Conservation (phyloP, 179 eudicot genomes). For the Drosera spatulata region DNA sequence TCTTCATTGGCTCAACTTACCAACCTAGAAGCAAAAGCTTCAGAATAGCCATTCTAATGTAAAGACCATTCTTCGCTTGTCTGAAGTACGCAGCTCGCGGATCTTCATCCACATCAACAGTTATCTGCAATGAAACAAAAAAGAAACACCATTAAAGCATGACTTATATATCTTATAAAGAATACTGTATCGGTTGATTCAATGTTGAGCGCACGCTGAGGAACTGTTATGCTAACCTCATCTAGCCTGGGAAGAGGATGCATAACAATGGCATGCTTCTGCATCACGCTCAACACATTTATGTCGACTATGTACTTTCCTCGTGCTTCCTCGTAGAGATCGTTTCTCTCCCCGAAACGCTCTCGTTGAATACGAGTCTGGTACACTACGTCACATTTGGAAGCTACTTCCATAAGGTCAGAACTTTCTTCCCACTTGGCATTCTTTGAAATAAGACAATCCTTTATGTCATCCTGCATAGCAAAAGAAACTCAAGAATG, state of each 20-base stretch:
- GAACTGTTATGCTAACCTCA: constrained; percentile 45
- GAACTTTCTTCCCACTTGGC: constrained; percentile 90
- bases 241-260: constrained; percentile 98
- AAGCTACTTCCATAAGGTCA: constrained; percentile 89
- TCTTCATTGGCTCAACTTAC: constrained; percentile 16
- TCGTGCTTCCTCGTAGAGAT: constrained; percentile 80
- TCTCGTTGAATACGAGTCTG: constrained; percentile 93
- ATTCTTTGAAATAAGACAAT: constrained; percentile 55
- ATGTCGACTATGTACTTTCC: constrained; percentile 81
- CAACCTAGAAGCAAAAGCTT: constrained; percentile 90
- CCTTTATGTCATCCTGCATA: constrained; percentile 88
- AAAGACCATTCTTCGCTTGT: constrained; percentile 97
- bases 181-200: no score
- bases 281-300: constrained; percentile 58
- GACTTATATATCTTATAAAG: no score
- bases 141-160: background rate
- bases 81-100: constrained; percentile 97
- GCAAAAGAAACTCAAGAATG: background rate
- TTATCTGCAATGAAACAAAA: constrained; percentile 35
- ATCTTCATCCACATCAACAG: constrained; percentile 87
- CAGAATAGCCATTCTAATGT: constrained; percentile 89
- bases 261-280: constrained; percentile 88
- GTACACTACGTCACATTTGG: constrained; percentile 89
- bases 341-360: constrained; percentile 78
- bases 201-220: background rate